Evolutionary conservation across 2,329 filamentous ascomycete genomes (phyloP).

Genomic region (Phialophora expanda): DNA sequence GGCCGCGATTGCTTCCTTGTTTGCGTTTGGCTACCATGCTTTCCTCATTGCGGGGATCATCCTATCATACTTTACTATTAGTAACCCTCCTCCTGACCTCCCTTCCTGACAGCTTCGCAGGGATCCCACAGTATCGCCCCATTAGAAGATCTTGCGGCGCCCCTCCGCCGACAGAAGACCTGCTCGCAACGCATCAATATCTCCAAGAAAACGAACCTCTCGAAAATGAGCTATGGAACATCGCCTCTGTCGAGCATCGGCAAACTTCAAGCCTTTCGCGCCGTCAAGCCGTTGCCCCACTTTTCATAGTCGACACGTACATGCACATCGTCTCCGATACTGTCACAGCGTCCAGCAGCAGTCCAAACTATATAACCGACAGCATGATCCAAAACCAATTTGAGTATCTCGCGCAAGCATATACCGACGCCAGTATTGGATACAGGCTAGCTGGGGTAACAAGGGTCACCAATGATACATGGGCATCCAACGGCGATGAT

Average conservation of each 20-base stretch:
- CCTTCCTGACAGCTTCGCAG: slow-evolving; percentile 15
- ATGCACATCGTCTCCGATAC: slow-evolving; percentile 51
- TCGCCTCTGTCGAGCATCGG: slow-evolving; percentile 19
- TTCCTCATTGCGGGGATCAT: not conserved
- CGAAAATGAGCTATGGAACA: slow-evolving; percentile 36
- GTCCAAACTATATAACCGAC: slow-evolving; percentile 34
- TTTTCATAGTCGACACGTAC: slow-evolving; percentile 44
- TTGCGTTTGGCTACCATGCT: not conserved
- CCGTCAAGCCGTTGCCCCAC: slow-evolving; percentile 21
- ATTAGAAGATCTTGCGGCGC: slow-evolving; percentile 29
- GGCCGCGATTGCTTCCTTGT: not conserved
- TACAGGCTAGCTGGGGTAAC: slow-evolving; percentile 58
- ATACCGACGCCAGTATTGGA: slow-evolving; percentile 52
- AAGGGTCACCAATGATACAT: slow-evolving; percentile 59
- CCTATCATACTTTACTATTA: not conserved
- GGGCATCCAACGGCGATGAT: slow-evolving; percentile 58
- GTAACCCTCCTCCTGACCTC: slow-evolving; percentile 13
- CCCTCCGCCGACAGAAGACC: slow-evolving; percentile 24
- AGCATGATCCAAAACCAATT: slow-evolving; percentile 28
- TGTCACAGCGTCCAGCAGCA: slow-evolving; percentile 21
- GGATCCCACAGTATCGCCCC: slow-evolving; percentile 27
- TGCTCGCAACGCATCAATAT: slow-evolving; percentile 29
- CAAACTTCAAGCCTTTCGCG: slow-evolving; percentile 6
- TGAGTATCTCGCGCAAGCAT: slow-evolving; percentile 52
- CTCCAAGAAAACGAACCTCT: slow-evolving; percentile 30